Evolutionary conservation across 108 stramenopile genomes (phyloP).

Genomic region (Pseudonitzschia multiseries): DNA sequence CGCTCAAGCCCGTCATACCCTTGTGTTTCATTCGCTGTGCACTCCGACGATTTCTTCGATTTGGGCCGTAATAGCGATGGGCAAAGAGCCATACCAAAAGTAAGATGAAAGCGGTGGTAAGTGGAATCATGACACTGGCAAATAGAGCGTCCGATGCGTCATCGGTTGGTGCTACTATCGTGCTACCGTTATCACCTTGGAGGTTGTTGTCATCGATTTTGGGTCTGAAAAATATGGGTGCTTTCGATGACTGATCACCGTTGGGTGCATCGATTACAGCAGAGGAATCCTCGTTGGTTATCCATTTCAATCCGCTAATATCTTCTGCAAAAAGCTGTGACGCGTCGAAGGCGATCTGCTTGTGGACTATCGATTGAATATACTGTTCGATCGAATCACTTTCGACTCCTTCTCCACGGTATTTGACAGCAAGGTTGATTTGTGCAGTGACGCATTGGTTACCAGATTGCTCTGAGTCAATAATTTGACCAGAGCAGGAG

Average conservation of each 20-base stretch:
- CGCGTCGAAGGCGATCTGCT: not conserved
- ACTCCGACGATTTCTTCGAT: not conserved
- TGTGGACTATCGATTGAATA: conserved; percentile 10
- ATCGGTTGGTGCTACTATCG: not conserved
- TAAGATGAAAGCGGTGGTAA: not conserved
- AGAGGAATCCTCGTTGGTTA: not conserved
- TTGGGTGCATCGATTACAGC: not conserved
- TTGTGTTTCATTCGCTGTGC: not conserved
- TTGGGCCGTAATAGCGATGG: not conserved
- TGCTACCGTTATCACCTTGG: not conserved
- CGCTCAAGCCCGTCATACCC: not conserved
- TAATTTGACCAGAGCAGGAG: not conserved
- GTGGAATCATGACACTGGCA: conserved; percentile 5
- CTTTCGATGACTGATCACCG: not conserved
- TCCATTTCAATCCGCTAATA: not conserved
- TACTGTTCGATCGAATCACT: conserved; percentile 3
- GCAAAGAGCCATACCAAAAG: not conserved
- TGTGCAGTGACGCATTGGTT: not conserved
- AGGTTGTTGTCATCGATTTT: not conserved
- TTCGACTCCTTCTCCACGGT: not conserved
- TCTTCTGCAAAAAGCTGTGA: conserved; percentile 6
- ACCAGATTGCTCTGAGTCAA: not conserved
- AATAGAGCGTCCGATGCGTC: not conserved
- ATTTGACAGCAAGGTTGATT: conserved; percentile 1
- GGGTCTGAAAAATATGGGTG: not conserved